A percentile compares a stretch with the other conserved stretches of the same genome.
These are phyloP conservation scores for Sporothrix mexicana DNA, from an alignment of 2,329 filamentous ascomycete species.

Conservation along the genomic window DNA sequence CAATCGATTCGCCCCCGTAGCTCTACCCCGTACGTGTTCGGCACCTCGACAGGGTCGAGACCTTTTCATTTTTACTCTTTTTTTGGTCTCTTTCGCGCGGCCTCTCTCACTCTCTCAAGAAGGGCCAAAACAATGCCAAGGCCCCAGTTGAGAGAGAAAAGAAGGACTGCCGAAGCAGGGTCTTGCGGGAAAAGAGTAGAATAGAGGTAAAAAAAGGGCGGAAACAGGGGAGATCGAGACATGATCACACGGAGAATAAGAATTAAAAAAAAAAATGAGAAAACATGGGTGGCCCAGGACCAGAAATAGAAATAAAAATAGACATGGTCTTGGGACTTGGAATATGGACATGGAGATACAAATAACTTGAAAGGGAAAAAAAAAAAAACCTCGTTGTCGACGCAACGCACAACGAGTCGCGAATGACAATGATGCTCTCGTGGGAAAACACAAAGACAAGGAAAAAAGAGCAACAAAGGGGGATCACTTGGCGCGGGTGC, in stretches of 20 bases:
- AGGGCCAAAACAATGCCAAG: conserved; percentile 35
- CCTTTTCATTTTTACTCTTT: no score
- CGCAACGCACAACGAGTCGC: not conserved
- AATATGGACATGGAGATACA: not conserved
- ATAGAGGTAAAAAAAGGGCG: not conserved
- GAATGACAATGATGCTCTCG: no score
- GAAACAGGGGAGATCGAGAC: conserved; percentile 13
- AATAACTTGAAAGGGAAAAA: not conserved
- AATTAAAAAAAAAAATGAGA: not conserved
- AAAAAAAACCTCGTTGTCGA: not conserved
- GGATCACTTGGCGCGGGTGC: conserved; percentile 33
- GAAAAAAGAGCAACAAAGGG: conserved; percentile 1
- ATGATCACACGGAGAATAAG: conserved; percentile 18
- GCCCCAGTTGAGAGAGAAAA: not conserved
- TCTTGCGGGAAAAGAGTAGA: not conserved
- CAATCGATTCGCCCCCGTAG: not conserved
- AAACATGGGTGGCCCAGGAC: not conserved
- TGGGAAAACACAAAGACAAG: not conserved
- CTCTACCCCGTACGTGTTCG: not conserved
- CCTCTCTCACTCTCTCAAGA: not conserved
- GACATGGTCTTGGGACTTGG: not conserved
- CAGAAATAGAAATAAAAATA: conserved; percentile 10
- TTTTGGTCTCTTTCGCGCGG: no score
- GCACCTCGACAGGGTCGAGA: not conserved
- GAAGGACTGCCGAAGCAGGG: conserved; percentile 21